Evolutionary conservation across 225 moss, liverwort and hornwort genomes (phyloP).

Genomic region (Neckera pumila): DNA sequence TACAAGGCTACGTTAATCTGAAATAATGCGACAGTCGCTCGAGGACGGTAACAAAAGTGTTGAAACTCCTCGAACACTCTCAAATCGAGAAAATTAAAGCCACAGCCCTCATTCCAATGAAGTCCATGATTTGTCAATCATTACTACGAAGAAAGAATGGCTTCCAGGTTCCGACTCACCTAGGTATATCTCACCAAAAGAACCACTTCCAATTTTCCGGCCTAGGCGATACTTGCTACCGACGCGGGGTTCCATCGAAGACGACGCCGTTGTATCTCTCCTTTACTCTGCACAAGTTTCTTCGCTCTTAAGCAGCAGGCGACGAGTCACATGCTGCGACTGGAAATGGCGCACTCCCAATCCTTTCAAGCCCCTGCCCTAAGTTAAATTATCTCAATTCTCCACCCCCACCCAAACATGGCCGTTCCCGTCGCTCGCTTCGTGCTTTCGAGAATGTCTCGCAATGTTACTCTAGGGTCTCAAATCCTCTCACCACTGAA

Average conservation of each 20-base stretch:
- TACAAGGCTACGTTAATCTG: neutral
- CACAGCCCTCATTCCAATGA: neutral
- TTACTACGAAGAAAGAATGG: neutral
- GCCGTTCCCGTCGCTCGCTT: neutral
- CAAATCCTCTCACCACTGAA: neutral
- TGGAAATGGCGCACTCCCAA: neutral
- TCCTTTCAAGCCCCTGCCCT: neutral
- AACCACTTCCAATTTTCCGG: slow-evolving; percentile 94
- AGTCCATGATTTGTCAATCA: neutral
- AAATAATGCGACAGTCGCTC: neutral
- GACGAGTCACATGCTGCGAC: neutral
- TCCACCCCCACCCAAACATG: neutral
- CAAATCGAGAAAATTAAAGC: neutral
- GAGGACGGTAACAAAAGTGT: neutral
- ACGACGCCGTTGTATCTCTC: neutral
- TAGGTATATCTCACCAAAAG: slow-evolving; percentile 80
- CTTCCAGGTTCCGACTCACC: slow-evolving; percentile 30
- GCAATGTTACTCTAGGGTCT: neutral
- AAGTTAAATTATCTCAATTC: neutral
- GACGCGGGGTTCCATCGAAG: slow-evolving; percentile 81
- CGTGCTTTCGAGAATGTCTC: neutral
- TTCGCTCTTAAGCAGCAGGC: neutral
- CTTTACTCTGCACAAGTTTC: neutral
- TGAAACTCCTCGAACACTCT: neutral
- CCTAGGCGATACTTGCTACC: slow-evolving; percentile 84